phyloP scores from a whole-genome alignment of 768 basidiomycete genomes.

The Trametopsis cervina region DNA sequence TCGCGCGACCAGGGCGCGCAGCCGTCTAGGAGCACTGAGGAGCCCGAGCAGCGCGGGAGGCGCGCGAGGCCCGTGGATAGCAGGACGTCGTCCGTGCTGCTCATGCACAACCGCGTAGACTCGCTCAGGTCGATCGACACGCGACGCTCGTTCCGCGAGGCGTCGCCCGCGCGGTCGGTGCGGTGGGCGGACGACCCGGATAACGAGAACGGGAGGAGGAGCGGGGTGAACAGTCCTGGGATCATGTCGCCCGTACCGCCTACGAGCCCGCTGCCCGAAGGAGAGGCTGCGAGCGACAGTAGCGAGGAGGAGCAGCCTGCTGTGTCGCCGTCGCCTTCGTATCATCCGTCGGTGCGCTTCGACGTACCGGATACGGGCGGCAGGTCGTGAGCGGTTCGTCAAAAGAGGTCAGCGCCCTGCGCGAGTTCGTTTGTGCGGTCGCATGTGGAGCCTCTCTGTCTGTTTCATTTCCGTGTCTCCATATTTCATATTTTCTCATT shows the following conservation, averaged over 20 bases:
- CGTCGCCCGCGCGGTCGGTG: constrained; percentile 41
- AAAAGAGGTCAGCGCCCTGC: no score
- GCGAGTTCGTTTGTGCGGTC: no score
- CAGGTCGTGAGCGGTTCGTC: no score
- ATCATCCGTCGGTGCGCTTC: constrained; percentile 9
- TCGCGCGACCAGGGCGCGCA: not conserved
- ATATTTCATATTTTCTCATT: no score
- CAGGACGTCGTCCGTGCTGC: constrained; percentile 5
- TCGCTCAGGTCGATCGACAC: constrained; percentile 22
- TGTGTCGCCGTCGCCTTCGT: not conserved
- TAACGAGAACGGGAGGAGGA: constrained; percentile 7
- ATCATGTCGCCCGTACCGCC: constrained; percentile 14
- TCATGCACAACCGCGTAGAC: constrained; percentile 23
- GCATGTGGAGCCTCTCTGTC: no score
- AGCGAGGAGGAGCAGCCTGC: constrained; percentile 14
- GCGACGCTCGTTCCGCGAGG: constrained; percentile 26
- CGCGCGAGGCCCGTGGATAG: constrained; percentile 4
- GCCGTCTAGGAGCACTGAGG: no score
- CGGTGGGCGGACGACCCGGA: constrained; percentile 34
- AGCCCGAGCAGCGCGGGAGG: constrained; percentile 19
- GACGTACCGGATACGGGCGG: constrained; percentile 4
- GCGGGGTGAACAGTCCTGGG: constrained; percentile 13
- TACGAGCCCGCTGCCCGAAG: constrained; percentile 15
- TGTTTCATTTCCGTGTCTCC: no score
- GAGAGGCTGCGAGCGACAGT: constrained; percentile 17